A percentile compares a stretch with the other conserved stretches of the same genome.
phyloP scores from a whole-genome alignment of 345 rosid species.

The Gossypioides kirkii region DNA sequence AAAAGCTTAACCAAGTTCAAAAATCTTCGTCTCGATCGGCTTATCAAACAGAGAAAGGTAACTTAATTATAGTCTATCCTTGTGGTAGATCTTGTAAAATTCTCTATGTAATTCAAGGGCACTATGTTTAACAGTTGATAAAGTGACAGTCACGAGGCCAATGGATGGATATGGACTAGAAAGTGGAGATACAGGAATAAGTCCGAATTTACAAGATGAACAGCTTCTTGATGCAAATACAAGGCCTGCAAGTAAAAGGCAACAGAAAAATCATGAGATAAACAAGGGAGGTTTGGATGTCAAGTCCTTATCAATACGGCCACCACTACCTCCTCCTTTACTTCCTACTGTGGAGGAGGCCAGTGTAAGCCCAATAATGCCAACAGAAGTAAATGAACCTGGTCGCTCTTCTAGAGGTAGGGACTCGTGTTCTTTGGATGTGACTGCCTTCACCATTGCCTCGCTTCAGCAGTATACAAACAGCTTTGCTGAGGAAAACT shows the following conservation, averaged over 20 bases:
- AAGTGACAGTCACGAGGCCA: constrained; percentile 33
- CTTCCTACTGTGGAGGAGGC: constrained; percentile 33
- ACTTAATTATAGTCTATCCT: constrained; percentile 4
- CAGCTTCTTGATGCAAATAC: constrained; percentile 27
- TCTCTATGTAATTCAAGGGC: constrained; percentile 3
- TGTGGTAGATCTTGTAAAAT: neutral
- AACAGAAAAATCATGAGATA: constrained; percentile 21
- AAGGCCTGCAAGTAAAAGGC: constrained; percentile 29
- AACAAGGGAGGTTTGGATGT: constrained; percentile 14
- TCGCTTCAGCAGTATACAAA: constrained; percentile 81
- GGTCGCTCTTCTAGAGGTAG: constrained; percentile 28
- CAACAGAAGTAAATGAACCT: constrained; percentile 17
- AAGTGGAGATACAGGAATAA: constrained; percentile 29
- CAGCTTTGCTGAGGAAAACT: constrained; percentile 67
- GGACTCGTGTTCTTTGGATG: constrained; percentile 37
- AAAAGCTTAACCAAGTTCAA: constrained; percentile 30
- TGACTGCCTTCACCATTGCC: constrained; percentile 55
- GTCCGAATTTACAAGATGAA: constrained; percentile 30
- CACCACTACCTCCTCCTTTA: constrained; percentile 43
- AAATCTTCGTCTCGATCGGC: constrained; percentile 30
- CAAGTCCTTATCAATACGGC: constrained; percentile 29
- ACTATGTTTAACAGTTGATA: constrained; percentile 36
- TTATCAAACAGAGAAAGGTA: constrained; percentile 46
- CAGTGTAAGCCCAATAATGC: constrained; percentile 31
- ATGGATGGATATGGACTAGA: constrained; percentile 39